A percentile compares a stretch with the other conserved stretches of the same genome.
Evolutionary conservation across 768 basidiomycete species (phyloP).

Genomic region (Trametes meyenii): DNA sequence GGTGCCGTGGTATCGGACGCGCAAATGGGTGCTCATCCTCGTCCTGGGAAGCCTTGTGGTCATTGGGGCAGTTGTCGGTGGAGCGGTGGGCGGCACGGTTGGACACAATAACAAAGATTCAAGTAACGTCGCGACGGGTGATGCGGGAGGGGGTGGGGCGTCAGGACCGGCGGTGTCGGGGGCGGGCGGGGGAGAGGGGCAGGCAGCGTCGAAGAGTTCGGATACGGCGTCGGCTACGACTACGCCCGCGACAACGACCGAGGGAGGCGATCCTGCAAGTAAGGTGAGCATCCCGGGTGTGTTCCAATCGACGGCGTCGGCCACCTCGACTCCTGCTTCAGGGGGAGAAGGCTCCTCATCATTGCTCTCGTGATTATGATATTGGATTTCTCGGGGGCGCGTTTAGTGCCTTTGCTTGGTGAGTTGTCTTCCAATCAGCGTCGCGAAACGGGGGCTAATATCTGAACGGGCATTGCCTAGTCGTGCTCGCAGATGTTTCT

Average conservation of each 20-base stretch:
- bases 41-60: conserved; percentile 43
- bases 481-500: too few relatives aligned
- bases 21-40: conserved; percentile 45
- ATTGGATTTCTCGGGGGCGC: too few relatives aligned
- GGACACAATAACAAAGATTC: conserved; percentile 29
- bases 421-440: too few relatives aligned
- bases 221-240: background rate
- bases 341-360: too few relatives aligned
- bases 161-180: background rate
- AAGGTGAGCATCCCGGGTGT: too few relatives aligned
- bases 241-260: background rate
- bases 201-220: background rate
- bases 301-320: too few relatives aligned
- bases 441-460: too few relatives aligned
- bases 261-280: background rate
- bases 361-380: too few relatives aligned
- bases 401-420: too few relatives aligned
- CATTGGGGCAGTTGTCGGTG: conserved; percentile 57
- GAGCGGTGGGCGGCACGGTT: conserved; percentile 56
- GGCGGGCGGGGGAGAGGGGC: background rate
- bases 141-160: conserved; percentile 2
- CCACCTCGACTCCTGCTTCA: too few relatives aligned
- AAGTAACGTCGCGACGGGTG: background rate
- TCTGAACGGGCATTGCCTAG: too few relatives aligned
- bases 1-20: conserved; percentile 53